Evolutionary conservation across 371 early-diverging fungal species (phyloP), one percentile per base, ranked within the genome.

Genomic region (Umbelopsis sp.): DNA sequence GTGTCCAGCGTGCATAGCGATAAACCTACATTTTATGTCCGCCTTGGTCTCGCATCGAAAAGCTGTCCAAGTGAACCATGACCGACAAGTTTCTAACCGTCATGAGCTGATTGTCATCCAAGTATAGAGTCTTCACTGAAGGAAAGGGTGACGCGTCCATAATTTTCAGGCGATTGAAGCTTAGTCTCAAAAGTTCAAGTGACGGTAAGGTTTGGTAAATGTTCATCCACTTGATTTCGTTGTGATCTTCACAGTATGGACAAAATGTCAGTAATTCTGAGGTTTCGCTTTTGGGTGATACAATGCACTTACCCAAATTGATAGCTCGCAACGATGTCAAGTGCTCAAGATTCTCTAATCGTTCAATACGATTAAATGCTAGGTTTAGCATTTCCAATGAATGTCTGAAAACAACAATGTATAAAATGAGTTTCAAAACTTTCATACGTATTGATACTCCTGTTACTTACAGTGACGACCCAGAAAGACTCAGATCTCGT

Each of bases 11-110:
- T 22, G 25, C 16, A 16, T 44, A 44, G 35, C 24, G 5, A 50
- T 32, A 2, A 25, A 64, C 80, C 66, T 74, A 82, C 78, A 77
- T 69, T 57, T 72, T 71, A 48, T 80, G 76, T 2, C 80, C 79
- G 3, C 84, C 85, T 71, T 87, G 88, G 62, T 86, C 86, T 45
- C 88, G 76, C 4, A 82, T 50, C 0, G 88, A 87, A 35, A 87
- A 84, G 44, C 79, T 82, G 44, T 79, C 80, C 37, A 87, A 65
- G 0, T 78, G 75, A 11, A 79, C 66, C 45, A 79, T 66, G 9
- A 72, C 75, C 6, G 76, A 72, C 14, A 82, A 71, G 14, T 83
- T 84, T 66, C 81, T 72, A 14, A 86, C 70, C 0, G 76, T 70
- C 44, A 78, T 68, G 9, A 87, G 77, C 32, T 80, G 83, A 67